A percentile compares a stretch with the other conserved stretches of the same genome.
Conservation (phyloP, 139 green algal genomes). For the Closterium sp. region DNA sequence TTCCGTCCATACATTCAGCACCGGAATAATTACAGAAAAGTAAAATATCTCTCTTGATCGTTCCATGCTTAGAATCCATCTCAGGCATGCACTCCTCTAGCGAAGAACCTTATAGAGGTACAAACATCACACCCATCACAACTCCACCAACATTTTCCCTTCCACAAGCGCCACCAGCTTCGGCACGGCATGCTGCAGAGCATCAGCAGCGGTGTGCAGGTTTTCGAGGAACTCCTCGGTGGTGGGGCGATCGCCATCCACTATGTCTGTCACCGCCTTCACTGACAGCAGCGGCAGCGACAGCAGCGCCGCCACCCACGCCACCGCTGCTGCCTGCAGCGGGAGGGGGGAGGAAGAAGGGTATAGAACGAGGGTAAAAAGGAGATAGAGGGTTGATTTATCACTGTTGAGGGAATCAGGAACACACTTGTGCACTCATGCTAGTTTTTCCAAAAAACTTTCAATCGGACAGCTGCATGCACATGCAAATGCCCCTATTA, state of each 20-base stretch:
- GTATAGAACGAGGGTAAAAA: too few species aligned
- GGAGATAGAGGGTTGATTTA: not conserved
- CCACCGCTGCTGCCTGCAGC: slow-evolving; percentile 41
- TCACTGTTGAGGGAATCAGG: too few species aligned
- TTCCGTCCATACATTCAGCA: too few species aligned
- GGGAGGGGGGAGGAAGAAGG: not conserved
- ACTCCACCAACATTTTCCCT: slow-evolving; percentile 70
- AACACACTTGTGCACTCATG: too few species aligned
- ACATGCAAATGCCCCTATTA: too few species aligned
- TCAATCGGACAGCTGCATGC: too few species aligned
- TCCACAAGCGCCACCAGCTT: slow-evolving; percentile 76
- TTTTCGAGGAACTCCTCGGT: slow-evolving; percentile 96
- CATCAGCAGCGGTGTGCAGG: slow-evolving; percentile 71
- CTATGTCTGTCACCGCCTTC: slow-evolving; percentile 91
- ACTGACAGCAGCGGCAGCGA: slow-evolving; percentile 73
- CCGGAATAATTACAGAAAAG: too few species aligned
- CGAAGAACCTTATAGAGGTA: too few species aligned
- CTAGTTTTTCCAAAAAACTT: too few species aligned
- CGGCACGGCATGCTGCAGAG: slow-evolving; percentile 73
- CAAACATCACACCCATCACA: slow-evolving; percentile 55
- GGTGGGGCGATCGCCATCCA: slow-evolving; percentile 82
- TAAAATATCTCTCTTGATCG: too few species aligned
- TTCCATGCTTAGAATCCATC: too few species aligned
- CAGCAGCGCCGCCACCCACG: slow-evolving; percentile 43
- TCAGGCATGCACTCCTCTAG: too few species aligned